Evolutionary conservation across 2,329 filamentous ascomycete genomes (phyloP).

Genomic region (Lithohypha guttulata): DNA sequence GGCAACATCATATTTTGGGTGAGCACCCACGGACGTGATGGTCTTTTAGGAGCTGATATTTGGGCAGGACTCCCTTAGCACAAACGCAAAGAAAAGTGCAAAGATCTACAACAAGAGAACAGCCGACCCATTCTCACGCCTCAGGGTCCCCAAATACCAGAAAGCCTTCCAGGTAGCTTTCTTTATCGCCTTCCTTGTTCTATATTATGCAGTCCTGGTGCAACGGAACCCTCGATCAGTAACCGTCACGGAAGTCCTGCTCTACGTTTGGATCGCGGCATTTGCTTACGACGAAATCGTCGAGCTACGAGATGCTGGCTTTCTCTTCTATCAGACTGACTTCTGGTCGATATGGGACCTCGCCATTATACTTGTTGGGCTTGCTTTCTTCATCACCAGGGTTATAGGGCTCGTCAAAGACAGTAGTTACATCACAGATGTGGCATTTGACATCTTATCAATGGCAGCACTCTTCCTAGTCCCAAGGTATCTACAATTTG

Average conservation of each 20-base stretch:
- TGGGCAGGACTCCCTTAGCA: constrained; percentile 62
- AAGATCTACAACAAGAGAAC: constrained; percentile 60
- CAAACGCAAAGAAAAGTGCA: constrained; percentile 62
- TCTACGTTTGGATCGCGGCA: constrained; percentile 78
- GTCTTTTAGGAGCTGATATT: too few species aligned
- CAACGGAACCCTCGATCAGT: constrained; percentile 57
- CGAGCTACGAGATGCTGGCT: constrained; percentile 75
- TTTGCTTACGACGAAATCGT: constrained; percentile 82
- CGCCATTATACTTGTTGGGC: constrained; percentile 62
- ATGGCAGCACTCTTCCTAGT: constrained; percentile 84
- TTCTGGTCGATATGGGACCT: constrained; percentile 70
- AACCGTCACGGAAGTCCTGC: constrained; percentile 56
- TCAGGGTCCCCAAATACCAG: constrained; percentile 71
- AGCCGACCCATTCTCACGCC: constrained; percentile 62
- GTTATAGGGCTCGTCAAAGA: constrained; percentile 54
- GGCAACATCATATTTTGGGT: constrained; percentile 84
- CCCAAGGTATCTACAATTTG: constrained; percentile 42
- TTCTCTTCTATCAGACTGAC: constrained; percentile 73
- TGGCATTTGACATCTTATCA: constrained; percentile 79
- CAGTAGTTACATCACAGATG: constrained; percentile 55
- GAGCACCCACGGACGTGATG: too few species aligned
- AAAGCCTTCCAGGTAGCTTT: constrained; percentile 77
- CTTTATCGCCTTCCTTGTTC: constrained; percentile 61
- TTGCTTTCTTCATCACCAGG: constrained; percentile 59
- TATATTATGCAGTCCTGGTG: constrained; percentile 82